Percentiles rank a stretch among this genome's conserved stretches.
Evolutionary conservation across 2,329 filamentous ascomycete genomes (phyloP).

Genomic region (Paracamarosporium sp.): DNA sequence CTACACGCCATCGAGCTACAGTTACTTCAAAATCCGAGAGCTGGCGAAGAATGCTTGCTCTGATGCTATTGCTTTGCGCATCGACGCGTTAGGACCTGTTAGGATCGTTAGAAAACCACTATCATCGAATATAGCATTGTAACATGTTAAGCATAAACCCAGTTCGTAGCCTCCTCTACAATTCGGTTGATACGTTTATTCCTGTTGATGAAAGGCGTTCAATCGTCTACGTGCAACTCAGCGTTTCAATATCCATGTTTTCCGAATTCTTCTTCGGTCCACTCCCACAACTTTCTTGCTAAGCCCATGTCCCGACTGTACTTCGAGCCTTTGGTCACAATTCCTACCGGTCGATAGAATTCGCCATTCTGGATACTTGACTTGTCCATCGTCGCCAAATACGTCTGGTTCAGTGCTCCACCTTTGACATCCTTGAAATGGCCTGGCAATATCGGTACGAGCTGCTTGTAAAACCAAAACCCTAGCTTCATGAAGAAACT

Average conservation of each 20-base stretch:
- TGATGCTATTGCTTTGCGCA: too few relatives aligned
- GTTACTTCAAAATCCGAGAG: too few relatives aligned
- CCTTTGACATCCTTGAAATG: constrained; percentile 35
- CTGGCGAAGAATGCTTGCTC: too few relatives aligned
- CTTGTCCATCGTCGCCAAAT: constrained; percentile 46
- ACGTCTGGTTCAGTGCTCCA: constrained; percentile 52
- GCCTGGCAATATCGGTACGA: constrained; percentile 35
- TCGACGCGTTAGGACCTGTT: too few relatives aligned
- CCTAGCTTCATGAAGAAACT: constrained; percentile 33
- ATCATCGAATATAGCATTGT: too few relatives aligned
- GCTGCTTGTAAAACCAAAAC: constrained; percentile 30
- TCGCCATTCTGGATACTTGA: constrained; percentile 48
- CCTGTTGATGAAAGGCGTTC: too few relatives aligned
- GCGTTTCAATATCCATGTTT: constrained; percentile 36
- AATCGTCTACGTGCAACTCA: too few relatives aligned
- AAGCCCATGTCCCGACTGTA: constrained; percentile 36
- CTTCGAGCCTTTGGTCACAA: constrained; percentile 27
- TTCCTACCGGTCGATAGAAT: constrained; percentile 50
- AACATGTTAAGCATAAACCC: too few relatives aligned
- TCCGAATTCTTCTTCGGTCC: constrained; percentile 42
- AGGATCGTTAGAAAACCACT: too few relatives aligned
- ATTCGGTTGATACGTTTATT: too few relatives aligned
- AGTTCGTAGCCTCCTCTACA: too few relatives aligned
- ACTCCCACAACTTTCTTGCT: constrained; percentile 48
- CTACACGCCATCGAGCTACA: too few relatives aligned